phyloP scores from a whole-genome alignment of 108 stramenopile genomes.

The Cyclotella kingstonii region DNA sequence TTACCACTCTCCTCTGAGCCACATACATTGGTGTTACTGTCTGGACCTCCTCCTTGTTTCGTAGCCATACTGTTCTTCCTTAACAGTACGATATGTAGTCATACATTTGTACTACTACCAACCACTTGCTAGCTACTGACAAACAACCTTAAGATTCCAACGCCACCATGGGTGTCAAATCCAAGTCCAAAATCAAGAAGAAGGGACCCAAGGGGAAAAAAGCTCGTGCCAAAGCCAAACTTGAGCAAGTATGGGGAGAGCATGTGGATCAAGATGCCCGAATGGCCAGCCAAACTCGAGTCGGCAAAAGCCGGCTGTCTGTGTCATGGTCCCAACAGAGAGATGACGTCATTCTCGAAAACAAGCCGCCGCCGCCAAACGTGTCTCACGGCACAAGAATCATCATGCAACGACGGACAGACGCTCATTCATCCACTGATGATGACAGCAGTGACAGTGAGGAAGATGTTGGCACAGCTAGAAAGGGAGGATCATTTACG shows the following conservation, averaged over 20 bases:
- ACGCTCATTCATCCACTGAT: neutral
- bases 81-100: too few species aligned
- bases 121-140: too few species aligned
- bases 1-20: too few species aligned
- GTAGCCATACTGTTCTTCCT: too few species aligned
- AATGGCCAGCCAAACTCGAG: conserved; percentile 24
- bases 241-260: conserved; percentile 86
- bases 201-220: conserved; percentile 83
- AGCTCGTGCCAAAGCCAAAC: conserved; percentile 82
- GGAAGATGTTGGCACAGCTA: conserved; percentile 3
- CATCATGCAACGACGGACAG: conserved; percentile 1
- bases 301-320: conserved; percentile 66
- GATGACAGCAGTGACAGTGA: conserved; percentile 13
- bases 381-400: neutral
- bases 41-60: too few species aligned
- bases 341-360: neutral
- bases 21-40: too few species aligned
- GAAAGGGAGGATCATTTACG: conserved; percentile 15
- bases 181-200: conserved; percentile 12
- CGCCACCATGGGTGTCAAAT: conserved; percentile 11
- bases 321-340: conserved; percentile 1
- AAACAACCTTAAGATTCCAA: too few species aligned
- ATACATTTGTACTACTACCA: too few species aligned
- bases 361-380: neutral
- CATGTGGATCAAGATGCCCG: conserved; percentile 46